A percentile compares a stretch with the other conserved stretches of the same genome.
Evolutionary conservation across 352 stramenopile species (phyloP).

Genomic region (Globisporangium megalacanthum): DNA sequence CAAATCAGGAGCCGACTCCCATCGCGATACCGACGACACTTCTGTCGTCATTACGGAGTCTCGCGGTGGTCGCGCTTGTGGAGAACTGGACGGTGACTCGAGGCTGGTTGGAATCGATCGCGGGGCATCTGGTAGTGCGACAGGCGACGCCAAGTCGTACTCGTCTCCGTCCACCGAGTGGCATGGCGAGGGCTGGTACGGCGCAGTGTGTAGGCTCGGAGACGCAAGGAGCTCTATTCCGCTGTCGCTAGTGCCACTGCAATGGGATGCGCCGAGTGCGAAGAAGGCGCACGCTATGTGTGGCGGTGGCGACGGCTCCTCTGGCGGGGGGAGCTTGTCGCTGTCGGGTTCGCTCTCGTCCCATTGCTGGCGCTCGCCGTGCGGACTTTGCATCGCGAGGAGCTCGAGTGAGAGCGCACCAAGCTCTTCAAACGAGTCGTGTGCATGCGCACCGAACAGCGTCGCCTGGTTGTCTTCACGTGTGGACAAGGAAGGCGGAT

Average conservation of each 20-base stretch:
- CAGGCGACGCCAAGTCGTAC: slow-evolving; percentile 60
- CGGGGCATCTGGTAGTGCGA: slow-evolving; percentile 45
- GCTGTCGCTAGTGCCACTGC: not conserved
- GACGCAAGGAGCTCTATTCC: slow-evolving; percentile 22
- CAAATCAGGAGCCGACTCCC: slow-evolving; percentile 21
- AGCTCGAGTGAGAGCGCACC: slow-evolving; percentile 46
- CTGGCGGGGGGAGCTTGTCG: slow-evolving; percentile 10
- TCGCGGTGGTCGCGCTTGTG: no score
- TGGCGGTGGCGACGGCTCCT: slow-evolving; percentile 12
- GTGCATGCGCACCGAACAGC: slow-evolving; percentile 1
- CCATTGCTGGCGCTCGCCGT: slow-evolving; percentile 53
- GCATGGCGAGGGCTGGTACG: slow-evolving; percentile 31
- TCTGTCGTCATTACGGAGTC: not conserved
- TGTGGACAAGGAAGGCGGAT: slow-evolving; percentile 11
- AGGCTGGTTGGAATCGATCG: slow-evolving; percentile 10
- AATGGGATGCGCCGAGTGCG: not conserved
- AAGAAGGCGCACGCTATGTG: not conserved
- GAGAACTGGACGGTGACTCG: no score
- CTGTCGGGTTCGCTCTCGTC: slow-evolving; percentile 9
- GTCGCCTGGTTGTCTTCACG: slow-evolving; percentile 24
- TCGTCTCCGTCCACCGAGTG: slow-evolving; percentile 35
- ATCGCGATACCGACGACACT: slow-evolving; percentile 14
- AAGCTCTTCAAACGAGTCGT: slow-evolving; percentile 6
- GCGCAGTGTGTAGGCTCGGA: slow-evolving; percentile 28
- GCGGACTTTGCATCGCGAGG: slow-evolving; percentile 65